Evolutionary conservation across 2,329 filamentous ascomycete species (phyloP).

Genomic region (Diaporthe sp.): DNA sequence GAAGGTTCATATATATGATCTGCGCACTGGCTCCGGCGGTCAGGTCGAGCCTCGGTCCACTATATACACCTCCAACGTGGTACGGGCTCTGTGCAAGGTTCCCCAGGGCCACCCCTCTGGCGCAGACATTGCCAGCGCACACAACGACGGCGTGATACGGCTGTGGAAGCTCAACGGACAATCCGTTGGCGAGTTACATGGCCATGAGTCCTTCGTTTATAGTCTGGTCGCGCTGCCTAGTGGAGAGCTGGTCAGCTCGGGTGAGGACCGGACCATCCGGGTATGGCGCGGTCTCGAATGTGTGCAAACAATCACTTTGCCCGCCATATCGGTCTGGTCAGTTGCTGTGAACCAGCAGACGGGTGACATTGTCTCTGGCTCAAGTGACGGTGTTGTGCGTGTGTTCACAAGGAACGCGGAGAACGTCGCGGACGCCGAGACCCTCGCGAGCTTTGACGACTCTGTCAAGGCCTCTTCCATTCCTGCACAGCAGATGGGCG

Average conservation of each 20-base stretch:
- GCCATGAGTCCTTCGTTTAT: conserved; percentile 97
- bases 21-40: conserved; percentile 71
- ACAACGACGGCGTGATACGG: conserved; percentile 91
- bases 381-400: conserved; percentile 88
- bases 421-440: conserved; percentile 77
- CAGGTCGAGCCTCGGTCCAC: conserved; percentile 66
- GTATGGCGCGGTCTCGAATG: conserved; percentile 89
- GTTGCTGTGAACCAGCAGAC: conserved; percentile 86
- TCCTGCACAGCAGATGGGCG: conserved; percentile 85
- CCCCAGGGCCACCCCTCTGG: conserved; percentile 81
- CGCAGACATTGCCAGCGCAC: conserved; percentile 94
- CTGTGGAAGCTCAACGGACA: conserved; percentile 88
- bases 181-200: conserved; percentile 82
- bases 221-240: conserved; percentile 82
- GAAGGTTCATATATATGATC: conserved; percentile 85
- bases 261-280: conserved; percentile 93
- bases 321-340: conserved; percentile 95
- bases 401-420: conserved; percentile 83
- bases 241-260: conserved; percentile 90
- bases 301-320: conserved; percentile 95
- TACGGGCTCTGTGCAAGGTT: conserved; percentile 90
- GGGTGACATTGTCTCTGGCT: conserved; percentile 93
- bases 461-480: conserved; percentile 87
- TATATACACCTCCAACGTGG: conserved; percentile 81
- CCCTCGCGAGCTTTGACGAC: conserved; percentile 82